Percentiles rank a stretch among this genome's conserved stretches.
phyloP scores from a whole-genome alignment of 495 filamentous ascomycete species.

The Xeromyces bisporus region DNA sequence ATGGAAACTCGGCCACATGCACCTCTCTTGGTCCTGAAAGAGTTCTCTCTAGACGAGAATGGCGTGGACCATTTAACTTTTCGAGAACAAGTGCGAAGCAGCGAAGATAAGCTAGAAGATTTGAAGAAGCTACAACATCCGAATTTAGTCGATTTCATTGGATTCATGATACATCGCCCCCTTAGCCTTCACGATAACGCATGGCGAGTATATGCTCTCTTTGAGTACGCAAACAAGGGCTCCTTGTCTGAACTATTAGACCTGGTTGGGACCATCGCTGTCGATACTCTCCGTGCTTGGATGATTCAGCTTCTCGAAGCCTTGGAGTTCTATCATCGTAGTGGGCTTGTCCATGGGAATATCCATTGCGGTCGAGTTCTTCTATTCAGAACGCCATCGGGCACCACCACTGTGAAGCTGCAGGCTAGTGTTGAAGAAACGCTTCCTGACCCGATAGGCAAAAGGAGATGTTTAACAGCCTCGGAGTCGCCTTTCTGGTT shows the following conservation, averaged over 20 bases:
- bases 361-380: slow-evolving; percentile 65
- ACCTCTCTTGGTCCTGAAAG: slow-evolving; percentile 54
- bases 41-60: slow-evolving; percentile 22
- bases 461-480: slow-evolving; percentile 31
- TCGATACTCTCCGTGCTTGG: slow-evolving; percentile 63
- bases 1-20: slow-evolving; percentile 29
- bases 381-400: slow-evolving; percentile 29
- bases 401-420: slow-evolving; percentile 28
- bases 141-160: slow-evolving; percentile 61
- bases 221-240: slow-evolving; percentile 62
- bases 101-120: slow-evolving; percentile 57
- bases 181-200: slow-evolving; percentile 15
- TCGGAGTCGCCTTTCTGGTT: slow-evolving; percentile 69
- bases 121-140: slow-evolving; percentile 58
- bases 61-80: slow-evolving; percentile 29
- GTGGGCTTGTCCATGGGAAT: slow-evolving; percentile 63
- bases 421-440: slow-evolving; percentile 26
- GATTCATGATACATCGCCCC: slow-evolving; percentile 53
- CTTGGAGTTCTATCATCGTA: slow-evolving; percentile 67
- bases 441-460: slow-evolving; percentile 14
- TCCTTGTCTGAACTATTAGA: slow-evolving; percentile 69
- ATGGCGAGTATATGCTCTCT: slow-evolving; percentile 74
- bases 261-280: slow-evolving; percentile 52
- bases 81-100: slow-evolving; percentile 37
- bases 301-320: slow-evolving; percentile 82